Evolutionary conservation across 805 yeast species (phyloP).

Genomic region (Torulaspora quercuum): DNA sequence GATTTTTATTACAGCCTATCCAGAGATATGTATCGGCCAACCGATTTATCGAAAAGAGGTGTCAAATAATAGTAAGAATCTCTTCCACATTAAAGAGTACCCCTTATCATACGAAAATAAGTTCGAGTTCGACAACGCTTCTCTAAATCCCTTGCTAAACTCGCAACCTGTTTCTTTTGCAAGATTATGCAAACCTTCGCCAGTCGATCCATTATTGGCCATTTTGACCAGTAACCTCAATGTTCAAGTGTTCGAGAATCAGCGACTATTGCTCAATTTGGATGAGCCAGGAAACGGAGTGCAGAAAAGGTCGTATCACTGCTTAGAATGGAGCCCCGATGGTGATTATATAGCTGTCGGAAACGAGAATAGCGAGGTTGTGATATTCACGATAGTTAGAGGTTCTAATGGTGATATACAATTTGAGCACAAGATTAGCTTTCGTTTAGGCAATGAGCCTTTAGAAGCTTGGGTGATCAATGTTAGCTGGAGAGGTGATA

Average conservation of each 20-base stretch:
- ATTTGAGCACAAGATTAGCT: constrained; percentile 1
- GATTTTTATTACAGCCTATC: constrained; percentile 27
- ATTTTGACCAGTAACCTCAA: constrained; percentile 32
- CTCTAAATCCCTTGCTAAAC: constrained; percentile 26
- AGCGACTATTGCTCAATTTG: constrained; percentile 16
- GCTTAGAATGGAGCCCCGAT: constrained; percentile 29
- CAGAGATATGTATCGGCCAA: constrained; percentile 29
- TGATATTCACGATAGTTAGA: constrained; percentile 14
- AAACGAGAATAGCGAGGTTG: constrained; percentile 28
- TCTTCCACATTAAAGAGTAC: constrained; percentile 30
- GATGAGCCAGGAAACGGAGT: constrained; percentile 20
- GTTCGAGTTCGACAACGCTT: constrained; percentile 27
- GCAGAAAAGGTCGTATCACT: constrained; percentile 26
- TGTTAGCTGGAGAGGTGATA: constrained; percentile 17
- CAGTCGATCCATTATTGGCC: constrained; percentile 22
- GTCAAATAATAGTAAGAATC: constrained; percentile 19
- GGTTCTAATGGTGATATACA: constrained; percentile 1
- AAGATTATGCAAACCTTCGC: constrained; percentile 24
- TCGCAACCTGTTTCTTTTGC: constrained; percentile 31
- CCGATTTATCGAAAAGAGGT: constrained; percentile 27
- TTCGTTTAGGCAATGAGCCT: constrained; percentile 5
- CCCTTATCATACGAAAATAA: constrained; percentile 26
- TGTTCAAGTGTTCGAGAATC: constrained; percentile 24
- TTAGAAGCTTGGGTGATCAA: constrained; percentile 25
- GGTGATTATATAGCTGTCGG: constrained; percentile 26